Evolutionary conservation across 768 basidiomycete genomes (phyloP), one percentile per base, ranked within the genome.

Genomic region (Rhizopogon roseolus): DNA sequence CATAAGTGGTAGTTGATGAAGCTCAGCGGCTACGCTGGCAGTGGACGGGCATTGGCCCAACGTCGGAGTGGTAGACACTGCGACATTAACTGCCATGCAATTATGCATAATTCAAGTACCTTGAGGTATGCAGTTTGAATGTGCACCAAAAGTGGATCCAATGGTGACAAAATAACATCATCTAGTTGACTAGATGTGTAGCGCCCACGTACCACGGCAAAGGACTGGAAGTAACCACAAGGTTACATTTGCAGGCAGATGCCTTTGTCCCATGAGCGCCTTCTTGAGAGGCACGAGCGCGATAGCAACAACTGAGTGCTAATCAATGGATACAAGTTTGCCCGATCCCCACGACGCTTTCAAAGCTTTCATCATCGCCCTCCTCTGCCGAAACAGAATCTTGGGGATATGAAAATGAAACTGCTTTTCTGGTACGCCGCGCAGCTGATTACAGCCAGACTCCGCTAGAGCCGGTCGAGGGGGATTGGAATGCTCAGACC

Each of bases 401-500:
- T 77, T 75, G 51, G 71, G 72, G 70, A 63, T 64, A 57, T 63
- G 60, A 60, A 49, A 59, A 54, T 60, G 64, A 55, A 40, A 61
- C 55, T 70, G 72, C 60, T 71, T 85, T 79, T 83, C 83, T 84
- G 82, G 81, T 85, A 78, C 76, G 79, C 70, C 75, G 78, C 76
- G 80, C 69, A 72, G 73, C 72, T 61, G 62, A 63, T 83, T 78
- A 76, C 64, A 69, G 71, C 75, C 69, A 69, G 80, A 67, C 77
- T 76, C 83, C 60, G 78, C 81, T 80, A 78, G 79, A 71, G 77
- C 69, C 81, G 62, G 76, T 80, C 77, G 57, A 75, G 76, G 77
- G 77, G 79, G 81, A 80, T 71, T 79, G 62, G 67, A 81, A 81
- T 79, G 70, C 82, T 85, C 84, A 83, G 83, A 86, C 83, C 83